A percentile compares a stretch with the other conserved stretches of the same genome.
Conservation (phyloP, 352 stramenopile species). For the Pythium chondricola region DNA sequence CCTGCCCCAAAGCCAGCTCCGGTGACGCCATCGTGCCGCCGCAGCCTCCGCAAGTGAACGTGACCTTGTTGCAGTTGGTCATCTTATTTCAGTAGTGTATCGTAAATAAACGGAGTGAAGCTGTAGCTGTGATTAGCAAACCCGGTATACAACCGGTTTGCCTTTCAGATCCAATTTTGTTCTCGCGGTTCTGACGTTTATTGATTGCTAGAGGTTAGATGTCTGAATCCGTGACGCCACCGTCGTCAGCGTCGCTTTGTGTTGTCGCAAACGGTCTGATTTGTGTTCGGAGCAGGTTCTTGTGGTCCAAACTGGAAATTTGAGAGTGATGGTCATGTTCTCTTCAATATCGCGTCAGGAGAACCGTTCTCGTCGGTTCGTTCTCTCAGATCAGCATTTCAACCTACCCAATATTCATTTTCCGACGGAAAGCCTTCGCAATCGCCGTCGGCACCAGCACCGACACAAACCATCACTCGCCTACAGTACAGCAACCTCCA, state of each 20-base stretch:
- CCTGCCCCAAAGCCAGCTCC: no score
- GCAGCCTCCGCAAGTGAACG: not conserved
- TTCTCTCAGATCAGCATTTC: constrained; percentile 1
- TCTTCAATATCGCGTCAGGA: constrained; percentile 23
- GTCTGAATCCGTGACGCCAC: constrained; percentile 2
- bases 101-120: no score
- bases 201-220: not conserved
- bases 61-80: not conserved
- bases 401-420: no score
- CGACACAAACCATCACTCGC: not conserved
- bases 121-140: not conserved
- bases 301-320: constrained; percentile 4
- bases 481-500: not conserved
- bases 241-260: constrained; percentile 1
- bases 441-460: not conserved
- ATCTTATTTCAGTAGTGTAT: not conserved
- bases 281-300: constrained; percentile 16
- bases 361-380: constrained; percentile 5
- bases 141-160: not conserved
- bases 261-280: constrained; percentile 11
- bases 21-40: not conserved
- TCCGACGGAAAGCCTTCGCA: no score
- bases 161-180: not conserved
- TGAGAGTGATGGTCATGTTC: constrained; percentile 21
- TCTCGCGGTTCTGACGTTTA: constrained; percentile 9